Conservation (phyloP, 192 early-diverging fungal species). For the Rhizophagus clarus region DNA sequence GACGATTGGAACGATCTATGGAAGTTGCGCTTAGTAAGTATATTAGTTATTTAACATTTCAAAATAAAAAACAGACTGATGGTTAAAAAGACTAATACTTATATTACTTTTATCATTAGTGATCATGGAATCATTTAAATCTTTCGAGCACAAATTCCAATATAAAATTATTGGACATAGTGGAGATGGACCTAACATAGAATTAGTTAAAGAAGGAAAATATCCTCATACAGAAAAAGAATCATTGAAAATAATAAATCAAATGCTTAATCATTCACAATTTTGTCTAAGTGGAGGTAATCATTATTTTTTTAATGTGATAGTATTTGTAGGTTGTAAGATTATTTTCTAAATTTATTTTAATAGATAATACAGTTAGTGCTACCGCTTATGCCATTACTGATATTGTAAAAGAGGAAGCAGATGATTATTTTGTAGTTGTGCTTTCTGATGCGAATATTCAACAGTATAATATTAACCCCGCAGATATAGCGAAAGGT, state of each 20-base stretch:
- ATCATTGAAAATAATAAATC: conserved; percentile 62
- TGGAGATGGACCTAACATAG: conserved; percentile 72
- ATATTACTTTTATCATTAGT: conserved; percentile 33
- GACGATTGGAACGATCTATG: conserved; percentile 63
- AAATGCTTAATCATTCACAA: conserved; percentile 78
- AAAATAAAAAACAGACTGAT: not conserved
- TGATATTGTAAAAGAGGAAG: conserved; percentile 70
- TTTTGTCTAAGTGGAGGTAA: conserved; percentile 74
- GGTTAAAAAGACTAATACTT: not conserved
- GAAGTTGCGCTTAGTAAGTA: conserved; percentile 59
- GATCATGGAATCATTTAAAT: conserved; percentile 75
- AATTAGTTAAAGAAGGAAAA: conserved; percentile 68
- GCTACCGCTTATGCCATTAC: conserved; percentile 67
- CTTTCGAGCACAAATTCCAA: conserved; percentile 77
- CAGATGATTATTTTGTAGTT: conserved; percentile 79
- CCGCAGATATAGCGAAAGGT: conserved; percentile 64
- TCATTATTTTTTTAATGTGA: not conserved
- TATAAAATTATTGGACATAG: conserved; percentile 80
- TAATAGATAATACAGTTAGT: conserved; percentile 69
- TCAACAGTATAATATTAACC: conserved; percentile 76
- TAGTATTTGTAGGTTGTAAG: not conserved
- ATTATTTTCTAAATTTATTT: conserved; percentile 6
- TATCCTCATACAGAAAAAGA: conserved; percentile 83
- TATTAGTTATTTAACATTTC: not conserved
- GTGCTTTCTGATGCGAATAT: conserved; percentile 84